Conservation (phyloP, 2,329 filamentous ascomycete species). For the Cytospora piceicola region DNA sequence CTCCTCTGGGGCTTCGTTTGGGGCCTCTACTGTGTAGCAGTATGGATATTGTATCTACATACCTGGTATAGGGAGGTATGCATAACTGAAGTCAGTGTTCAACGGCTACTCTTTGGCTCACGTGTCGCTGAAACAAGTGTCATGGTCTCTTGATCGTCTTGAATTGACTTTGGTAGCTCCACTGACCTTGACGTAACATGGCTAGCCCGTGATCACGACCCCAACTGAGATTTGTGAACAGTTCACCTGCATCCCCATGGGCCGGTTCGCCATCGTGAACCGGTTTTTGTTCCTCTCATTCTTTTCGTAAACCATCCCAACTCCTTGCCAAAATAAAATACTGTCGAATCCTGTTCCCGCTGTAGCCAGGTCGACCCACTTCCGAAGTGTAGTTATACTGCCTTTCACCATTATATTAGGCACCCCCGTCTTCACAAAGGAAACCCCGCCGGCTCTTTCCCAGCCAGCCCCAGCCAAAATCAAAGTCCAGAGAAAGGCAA, state of each 20-base stretch:
- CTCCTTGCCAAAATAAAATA: constrained; percentile 26
- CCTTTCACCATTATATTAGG: neutral
- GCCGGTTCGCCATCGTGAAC: constrained; percentile 20
- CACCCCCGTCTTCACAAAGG: constrained; percentile 1
- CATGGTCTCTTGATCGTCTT: constrained; percentile 17
- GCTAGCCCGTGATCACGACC: constrained; percentile 6
- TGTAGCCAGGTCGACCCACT: constrained; percentile 7
- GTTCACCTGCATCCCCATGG: constrained; percentile 18
- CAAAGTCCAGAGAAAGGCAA: neutral
- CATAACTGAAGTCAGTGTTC: neutral
- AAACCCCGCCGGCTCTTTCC: neutral
- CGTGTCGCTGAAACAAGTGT: neutral
- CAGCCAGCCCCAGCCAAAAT: neutral
- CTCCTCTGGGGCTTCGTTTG: neutral
- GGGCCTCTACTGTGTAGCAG: neutral
- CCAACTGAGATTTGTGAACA: constrained; percentile 9
- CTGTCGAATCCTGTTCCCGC: constrained; percentile 16
- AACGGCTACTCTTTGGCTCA: neutral
- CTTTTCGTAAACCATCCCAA: constrained; percentile 20
- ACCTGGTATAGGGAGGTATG: too few species aligned
- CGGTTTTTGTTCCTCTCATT: constrained; percentile 18
- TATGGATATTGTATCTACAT: too few species aligned
- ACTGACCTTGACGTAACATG: constrained; percentile 19
- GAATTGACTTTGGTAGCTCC: constrained; percentile 20
- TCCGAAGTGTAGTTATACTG: neutral